These are phyloP conservation scores for Blumeria graminis DNA, from an alignment of 2,329 filamentous ascomycete genomes.

Conservation along the genomic window DNA sequence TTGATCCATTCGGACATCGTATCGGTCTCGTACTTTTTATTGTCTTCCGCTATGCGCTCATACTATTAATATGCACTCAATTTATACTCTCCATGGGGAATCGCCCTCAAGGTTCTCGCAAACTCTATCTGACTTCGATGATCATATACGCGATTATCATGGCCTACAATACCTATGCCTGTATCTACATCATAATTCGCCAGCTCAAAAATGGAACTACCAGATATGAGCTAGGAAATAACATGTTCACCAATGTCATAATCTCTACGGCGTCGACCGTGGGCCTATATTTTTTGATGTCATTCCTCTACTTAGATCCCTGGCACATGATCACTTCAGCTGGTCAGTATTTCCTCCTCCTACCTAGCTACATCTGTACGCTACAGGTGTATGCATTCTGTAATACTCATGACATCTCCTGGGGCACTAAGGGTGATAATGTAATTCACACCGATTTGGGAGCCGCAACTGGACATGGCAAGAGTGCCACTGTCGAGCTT, in stretches of 20 bases:
- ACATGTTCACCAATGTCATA: conserved; percentile 86
- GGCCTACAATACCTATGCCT: conserved; percentile 79
- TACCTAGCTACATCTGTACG: conserved; percentile 89
- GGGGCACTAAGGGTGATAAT: conserved; percentile 98
- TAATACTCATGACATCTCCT: conserved; percentile 96
- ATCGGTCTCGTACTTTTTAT: conserved; percentile 70
- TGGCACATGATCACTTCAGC: conserved; percentile 98
- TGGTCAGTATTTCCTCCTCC: conserved; percentile 72
- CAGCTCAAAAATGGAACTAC: conserved; percentile 33
- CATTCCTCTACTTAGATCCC: conserved; percentile 84
- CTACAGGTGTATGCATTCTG: conserved; percentile 97
- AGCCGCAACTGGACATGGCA: conserved; percentile 52
- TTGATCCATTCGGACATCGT: conserved; percentile 81
- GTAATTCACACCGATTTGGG: conserved; percentile 81
- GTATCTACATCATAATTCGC: conserved; percentile 68
- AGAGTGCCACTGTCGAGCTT: conserved; percentile 57
- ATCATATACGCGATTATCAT: conserved; percentile 85
- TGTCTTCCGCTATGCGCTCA: conserved; percentile 60
- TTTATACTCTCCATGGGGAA: conserved; percentile 96
- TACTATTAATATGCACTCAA: conserved; percentile 76
- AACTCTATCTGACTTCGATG: conserved; percentile 71
- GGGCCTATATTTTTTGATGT: conserved; percentile 90
- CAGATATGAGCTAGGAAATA: conserved; percentile 44
- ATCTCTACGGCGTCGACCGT: conserved; percentile 73
- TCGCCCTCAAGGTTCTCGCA: conserved; percentile 79